A percentile compares a stretch with the other conserved stretches of the same genome.
Evolutionary conservation across 495 filamentous ascomycete species (phyloP).

Genomic region (Cercophora newfieldiana): DNA sequence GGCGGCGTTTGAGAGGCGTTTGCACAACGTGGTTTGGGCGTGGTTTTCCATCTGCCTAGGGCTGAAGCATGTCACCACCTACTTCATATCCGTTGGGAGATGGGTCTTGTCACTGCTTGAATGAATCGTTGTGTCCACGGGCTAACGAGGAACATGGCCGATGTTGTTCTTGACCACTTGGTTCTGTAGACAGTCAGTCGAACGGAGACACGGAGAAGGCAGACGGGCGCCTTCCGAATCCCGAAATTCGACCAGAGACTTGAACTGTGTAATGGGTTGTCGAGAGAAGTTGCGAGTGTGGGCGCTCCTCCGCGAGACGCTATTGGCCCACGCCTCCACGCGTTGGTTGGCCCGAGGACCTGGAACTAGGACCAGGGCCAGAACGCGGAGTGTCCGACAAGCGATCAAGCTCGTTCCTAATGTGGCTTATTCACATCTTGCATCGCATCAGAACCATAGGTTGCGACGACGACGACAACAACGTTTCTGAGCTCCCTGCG

Average conservation of each 20-base stretch:
- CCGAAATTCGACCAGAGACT: too few relatives aligned
- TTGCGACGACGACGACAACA: background rate
- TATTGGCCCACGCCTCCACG: background rate
- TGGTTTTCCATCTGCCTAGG: background rate
- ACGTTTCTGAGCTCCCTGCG: background rate
- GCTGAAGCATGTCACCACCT: background rate
- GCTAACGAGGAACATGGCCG: too few relatives aligned
- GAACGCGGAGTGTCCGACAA: background rate
- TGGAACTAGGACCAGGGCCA: background rate
- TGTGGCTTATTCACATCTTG: constrained; percentile 4
- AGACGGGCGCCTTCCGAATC: background rate
- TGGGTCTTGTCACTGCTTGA: background rate
- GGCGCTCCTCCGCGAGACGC: background rate
- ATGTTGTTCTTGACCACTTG: too few relatives aligned
- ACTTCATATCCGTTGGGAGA: background rate
- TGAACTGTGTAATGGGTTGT: background rate
- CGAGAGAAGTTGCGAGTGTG: background rate
- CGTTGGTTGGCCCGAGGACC: background rate
- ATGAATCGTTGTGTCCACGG: too few relatives aligned
- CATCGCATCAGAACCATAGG: background rate
- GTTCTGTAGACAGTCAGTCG: too few relatives aligned
- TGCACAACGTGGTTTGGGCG: background rate
- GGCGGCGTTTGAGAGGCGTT: background rate
- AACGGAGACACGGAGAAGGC: too few relatives aligned
- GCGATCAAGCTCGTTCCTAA: background rate